Conservation (phyloP, 495 filamentous ascomycete species). For the Talaromyces wortmannii region DNA sequence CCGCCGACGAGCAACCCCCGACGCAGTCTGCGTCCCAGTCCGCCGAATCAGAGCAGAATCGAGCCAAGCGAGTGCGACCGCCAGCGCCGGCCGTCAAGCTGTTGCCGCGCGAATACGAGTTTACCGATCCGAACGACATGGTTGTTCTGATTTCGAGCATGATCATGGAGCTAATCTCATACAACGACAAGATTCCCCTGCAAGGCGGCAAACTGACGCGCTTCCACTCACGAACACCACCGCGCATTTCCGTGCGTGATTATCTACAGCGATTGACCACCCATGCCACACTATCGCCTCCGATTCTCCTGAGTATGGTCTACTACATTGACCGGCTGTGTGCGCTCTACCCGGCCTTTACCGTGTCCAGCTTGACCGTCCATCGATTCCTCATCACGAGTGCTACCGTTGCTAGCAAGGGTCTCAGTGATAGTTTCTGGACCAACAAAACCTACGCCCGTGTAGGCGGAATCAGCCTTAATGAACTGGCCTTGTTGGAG, state of each 20-base stretch:
- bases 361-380: slow-evolving; percentile 88
- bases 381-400: slow-evolving; percentile 95
- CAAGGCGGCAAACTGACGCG: slow-evolving; percentile 78
- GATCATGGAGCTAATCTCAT: slow-evolving; percentile 86
- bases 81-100: slow-evolving; percentile 56
- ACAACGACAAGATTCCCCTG: slow-evolving; percentile 85
- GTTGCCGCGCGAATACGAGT: slow-evolving; percentile 71
- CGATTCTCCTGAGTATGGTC: slow-evolving; percentile 98
- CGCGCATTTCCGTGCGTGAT: slow-evolving; percentile 86
- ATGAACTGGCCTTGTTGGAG: slow-evolving; percentile 87
- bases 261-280: slow-evolving; percentile 89
- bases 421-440: slow-evolving; percentile 93
- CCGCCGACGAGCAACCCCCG: slow-evolving; percentile 26
- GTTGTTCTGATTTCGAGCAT: slow-evolving; percentile 89
- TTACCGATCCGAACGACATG: slow-evolving; percentile 72
- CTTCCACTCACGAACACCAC: slow-evolving; percentile 92
- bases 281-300: slow-evolving; percentile 87
- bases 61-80: slow-evolving; percentile 45
- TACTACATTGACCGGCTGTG: slow-evolving; percentile 98
- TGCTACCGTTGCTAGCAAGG: slow-evolving; percentile 92
- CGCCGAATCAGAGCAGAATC: slow-evolving; percentile 42
- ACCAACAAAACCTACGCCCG: slow-evolving; percentile 93
- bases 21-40: slow-evolving; percentile 31
- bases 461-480: slow-evolving; percentile 83
- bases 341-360: slow-evolving; percentile 85